Base-by-base conservation (phyloP, 371 early-diverging fungal genomes). In the Rhizomucor pusillus region DNA sequence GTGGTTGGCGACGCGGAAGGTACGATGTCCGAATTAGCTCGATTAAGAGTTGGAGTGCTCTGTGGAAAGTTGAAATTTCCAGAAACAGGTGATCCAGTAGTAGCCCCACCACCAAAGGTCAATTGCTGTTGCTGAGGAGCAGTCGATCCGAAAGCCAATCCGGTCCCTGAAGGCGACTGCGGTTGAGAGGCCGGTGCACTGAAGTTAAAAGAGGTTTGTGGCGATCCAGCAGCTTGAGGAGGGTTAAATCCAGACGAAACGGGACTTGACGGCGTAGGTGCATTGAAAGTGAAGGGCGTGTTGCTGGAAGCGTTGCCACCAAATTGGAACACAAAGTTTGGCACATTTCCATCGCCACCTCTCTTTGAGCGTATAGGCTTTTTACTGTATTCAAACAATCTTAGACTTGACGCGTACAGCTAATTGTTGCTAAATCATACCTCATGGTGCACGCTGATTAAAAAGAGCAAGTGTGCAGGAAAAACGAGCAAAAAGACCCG, bases 241-340 rank as follows among this genome's bases (percentile, higher is more conserved):
- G 44, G 19, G 19, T 20, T 45, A 9, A 45, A 45, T 14, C 25
- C 25, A 20, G 45, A 20, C 25, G 45, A 45, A 14, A 20, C 19
- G 23, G 45, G 45, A 20, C 45, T 45, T 20, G 23, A 23, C 3
- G 45, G 45, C 25, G 29, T 29, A 7, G 29, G 29, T 29, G 29
- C 29, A 29, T 29, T 29, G 29, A 29, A 29, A 29, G 29, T 29
- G 29, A 29, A 29, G 29, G 29, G 29, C 29, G 48, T 25, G 34
- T 34, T 48, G 48, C 48, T 34, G 13, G 24, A 34, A 48, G 14
- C 29, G 29, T 7, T 29, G 29, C 29, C 34, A 34, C 34, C 48
- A n/a, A 48, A 29, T 48, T 34, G 19, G 19, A 48, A 48, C 24
- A 48, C 48, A 19, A 48, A 48, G 16, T 48, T 48, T 19, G 48